Evolutionary conservation across 176 grass and related monocot genomes (phyloP).

Genomic region (Triticum monococcum): DNA sequence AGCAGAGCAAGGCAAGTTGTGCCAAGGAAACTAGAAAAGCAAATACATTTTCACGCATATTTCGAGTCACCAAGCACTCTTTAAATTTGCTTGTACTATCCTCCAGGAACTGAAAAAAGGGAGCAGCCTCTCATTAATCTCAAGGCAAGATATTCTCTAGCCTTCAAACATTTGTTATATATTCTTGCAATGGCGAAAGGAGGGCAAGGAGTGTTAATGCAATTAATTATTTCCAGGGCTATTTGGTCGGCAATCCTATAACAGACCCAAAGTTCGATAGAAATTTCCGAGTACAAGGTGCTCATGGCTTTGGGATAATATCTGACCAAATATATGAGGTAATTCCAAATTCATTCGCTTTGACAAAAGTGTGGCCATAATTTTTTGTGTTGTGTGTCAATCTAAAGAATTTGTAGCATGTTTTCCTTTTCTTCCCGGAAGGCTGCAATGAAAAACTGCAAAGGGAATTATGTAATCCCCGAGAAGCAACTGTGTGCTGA

Average conservation of each 20-base stretch:
- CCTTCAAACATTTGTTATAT: neutral
- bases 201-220: neutral
- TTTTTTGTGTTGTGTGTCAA: neutral
- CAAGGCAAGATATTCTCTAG: conserved; percentile 28
- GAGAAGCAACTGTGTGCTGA: conserved; percentile 14
- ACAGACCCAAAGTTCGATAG: conserved; percentile 23
- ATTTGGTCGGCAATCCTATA: conserved; percentile 48
- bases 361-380: neutral
- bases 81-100: neutral
- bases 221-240: conserved; percentile 39
- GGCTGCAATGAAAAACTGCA: conserved; percentile 27
- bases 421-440: neutral
- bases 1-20: too few species aligned
- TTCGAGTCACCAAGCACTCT: neutral
- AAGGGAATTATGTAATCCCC: conserved; percentile 34
- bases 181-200: neutral
- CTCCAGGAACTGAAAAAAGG: conserved; percentile 37
- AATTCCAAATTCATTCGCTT: neutral
- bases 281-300: conserved; percentile 18
- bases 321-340: conserved; percentile 62
- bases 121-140: conserved; percentile 39
- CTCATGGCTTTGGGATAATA: conserved; percentile 63
- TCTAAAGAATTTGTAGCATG: neutral
- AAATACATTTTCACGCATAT: accelerated
- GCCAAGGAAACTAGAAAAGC: neutral